Percentiles rank a stretch among this genome's conserved stretches.
phyloP scores from a whole-genome alignment of 164 flowering plant species.

The Macadamia integrifolia region DNA sequence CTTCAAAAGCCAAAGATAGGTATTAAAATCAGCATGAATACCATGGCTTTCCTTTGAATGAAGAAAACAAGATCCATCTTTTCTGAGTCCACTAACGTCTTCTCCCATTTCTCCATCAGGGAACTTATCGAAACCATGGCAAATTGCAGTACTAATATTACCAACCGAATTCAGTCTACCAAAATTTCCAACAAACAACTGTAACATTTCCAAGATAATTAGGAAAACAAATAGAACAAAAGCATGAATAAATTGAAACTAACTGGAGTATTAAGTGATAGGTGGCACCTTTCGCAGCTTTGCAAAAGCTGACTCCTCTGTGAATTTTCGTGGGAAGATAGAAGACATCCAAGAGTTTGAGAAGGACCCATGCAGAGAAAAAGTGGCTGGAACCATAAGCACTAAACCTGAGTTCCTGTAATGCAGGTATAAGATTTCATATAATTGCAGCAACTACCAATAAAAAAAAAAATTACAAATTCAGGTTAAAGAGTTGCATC shows the following conservation, averaged over 20 bases:
- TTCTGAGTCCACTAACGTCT: not conserved
- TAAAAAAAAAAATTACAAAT: not conserved
- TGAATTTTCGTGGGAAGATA: not conserved
- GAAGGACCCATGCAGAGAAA: not conserved
- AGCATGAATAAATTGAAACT: not conserved
- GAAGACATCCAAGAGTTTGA: not conserved
- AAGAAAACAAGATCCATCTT: not conserved
- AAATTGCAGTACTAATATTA: not conserved
- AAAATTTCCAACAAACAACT: not conserved
- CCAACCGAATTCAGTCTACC: not conserved
- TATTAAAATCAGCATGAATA: constrained; percentile 8
- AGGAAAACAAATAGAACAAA: not conserved
- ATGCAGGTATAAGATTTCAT: not conserved
- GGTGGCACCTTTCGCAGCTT: not conserved
- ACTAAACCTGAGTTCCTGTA: not conserved
- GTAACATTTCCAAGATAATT: not conserved
- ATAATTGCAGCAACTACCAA: not conserved
- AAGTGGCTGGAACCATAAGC: not conserved
- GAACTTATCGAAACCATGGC: constrained; percentile 1
- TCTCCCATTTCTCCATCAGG: constrained; percentile 1
- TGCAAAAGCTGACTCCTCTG: not conserved
- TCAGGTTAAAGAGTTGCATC: not conserved
- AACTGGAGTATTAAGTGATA: not conserved
- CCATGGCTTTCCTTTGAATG: not conserved
- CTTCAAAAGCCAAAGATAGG: constrained; percentile 11